Percentiles rank a stretch among this genome's conserved stretches.
Evolutionary conservation across 139 green algal genomes (phyloP).

Genomic region (Eudorina sp.): DNA sequence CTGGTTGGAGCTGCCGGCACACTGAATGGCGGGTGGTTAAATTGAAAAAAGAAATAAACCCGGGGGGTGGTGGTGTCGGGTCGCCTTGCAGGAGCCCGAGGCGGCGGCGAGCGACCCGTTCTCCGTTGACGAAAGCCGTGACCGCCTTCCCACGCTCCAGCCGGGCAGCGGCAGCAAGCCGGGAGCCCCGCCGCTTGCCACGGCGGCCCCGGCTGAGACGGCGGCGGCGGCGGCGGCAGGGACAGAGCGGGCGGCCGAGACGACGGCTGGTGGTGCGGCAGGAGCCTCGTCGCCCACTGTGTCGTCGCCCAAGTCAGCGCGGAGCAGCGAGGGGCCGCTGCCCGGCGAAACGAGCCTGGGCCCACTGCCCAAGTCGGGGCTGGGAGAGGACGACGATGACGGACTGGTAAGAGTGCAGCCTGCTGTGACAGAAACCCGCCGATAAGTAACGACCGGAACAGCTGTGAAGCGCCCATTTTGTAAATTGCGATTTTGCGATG

Average conservation of each 20-base stretch:
- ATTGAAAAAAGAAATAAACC: no score
- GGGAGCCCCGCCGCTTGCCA: not conserved
- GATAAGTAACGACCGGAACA: no score
- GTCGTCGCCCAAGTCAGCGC: not conserved
- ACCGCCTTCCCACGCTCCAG: slow-evolving; percentile 25
- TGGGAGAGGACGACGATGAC: slow-evolving; percentile 11
- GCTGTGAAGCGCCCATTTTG: no score
- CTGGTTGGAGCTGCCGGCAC: no score
- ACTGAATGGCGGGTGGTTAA: no score
- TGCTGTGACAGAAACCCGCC: no score
- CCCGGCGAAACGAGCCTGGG: slow-evolving; percentile 24
- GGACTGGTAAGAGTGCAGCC: not conserved
- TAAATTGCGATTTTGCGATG: no score
- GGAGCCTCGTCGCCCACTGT: slow-evolving; percentile 1
- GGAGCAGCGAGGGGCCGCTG: not conserved
- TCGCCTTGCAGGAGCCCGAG: slow-evolving; percentile 3
- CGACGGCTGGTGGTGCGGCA: not conserved
- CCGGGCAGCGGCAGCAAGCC: not conserved
- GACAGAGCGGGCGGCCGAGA: not conserved
- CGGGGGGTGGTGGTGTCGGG: no score
- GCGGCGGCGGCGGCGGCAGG: not conserved
- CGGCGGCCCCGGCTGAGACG: not conserved
- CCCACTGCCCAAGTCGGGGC: slow-evolving; percentile 16
- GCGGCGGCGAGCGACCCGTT: not conserved
- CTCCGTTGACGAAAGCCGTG: slow-evolving; percentile 37